Evolutionary conservation across 2,329 filamentous ascomycete species (phyloP).

Genomic region (Thelonectria rubi): DNA sequence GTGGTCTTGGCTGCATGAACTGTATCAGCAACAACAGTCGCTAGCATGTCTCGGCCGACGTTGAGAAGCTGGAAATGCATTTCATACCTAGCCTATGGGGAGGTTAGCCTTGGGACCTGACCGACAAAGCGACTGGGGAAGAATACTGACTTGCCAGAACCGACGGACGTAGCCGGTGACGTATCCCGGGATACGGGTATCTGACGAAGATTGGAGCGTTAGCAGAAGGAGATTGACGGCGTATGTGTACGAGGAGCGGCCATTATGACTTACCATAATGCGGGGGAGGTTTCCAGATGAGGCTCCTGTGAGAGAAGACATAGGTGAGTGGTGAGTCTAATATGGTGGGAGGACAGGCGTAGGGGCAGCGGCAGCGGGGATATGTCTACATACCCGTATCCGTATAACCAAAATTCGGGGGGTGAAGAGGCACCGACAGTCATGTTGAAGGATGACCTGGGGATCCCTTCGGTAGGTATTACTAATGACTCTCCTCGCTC

Average conservation of each 20-base stretch:
- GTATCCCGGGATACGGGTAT: slow-evolving; percentile 86
- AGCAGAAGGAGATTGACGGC: slow-evolving; percentile 6
- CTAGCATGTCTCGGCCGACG: neutral
- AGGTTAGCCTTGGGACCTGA: slow-evolving; percentile 17
- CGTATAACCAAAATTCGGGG: slow-evolving; percentile 93
- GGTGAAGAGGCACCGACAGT: slow-evolving; percentile 44
- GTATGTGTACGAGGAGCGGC: slow-evolving; percentile 9
- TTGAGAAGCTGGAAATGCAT: neutral
- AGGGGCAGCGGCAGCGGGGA: neutral
- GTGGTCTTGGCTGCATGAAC: slow-evolving; percentile 85
- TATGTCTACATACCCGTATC: slow-evolving; percentile 77
- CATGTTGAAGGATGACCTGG: slow-evolving; percentile 45
- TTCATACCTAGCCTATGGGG: slow-evolving; percentile 48
- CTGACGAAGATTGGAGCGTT: slow-evolving; percentile 56
- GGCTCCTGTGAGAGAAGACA: slow-evolving; percentile 62
- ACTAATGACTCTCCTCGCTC: slow-evolving; percentile 26
- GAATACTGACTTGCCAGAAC: slow-evolving; percentile 89
- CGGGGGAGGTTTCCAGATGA: slow-evolving; percentile 98
- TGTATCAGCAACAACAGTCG: slow-evolving; percentile 11
- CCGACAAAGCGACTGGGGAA: slow-evolving; percentile 1
- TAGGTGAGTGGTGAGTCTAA: slow-evolving; percentile 23
- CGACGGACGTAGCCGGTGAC: slow-evolving; percentile 92
- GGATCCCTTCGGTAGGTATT: slow-evolving; percentile 15
- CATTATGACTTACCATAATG: slow-evolving; percentile 76
- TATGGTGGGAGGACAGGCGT: neutral